Conservation (phyloP, 768 basidiomycete genomes). For the Boletus pseudopeckii region DNA sequence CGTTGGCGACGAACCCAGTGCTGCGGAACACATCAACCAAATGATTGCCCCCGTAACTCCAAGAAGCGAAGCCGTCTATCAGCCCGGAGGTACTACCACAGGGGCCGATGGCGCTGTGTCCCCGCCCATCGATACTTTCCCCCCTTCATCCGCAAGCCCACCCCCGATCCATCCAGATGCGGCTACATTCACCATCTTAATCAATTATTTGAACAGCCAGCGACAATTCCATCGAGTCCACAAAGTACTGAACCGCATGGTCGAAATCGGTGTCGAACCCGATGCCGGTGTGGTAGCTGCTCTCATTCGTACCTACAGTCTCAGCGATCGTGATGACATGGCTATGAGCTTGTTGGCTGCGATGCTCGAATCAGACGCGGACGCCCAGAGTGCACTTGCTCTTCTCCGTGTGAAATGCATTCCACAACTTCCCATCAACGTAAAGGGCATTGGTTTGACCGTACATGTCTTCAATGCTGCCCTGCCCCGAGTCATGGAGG, state of each 20-base stretch:
- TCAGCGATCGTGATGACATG: slow-evolving; percentile 41
- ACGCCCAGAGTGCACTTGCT: slow-evolving; percentile 20
- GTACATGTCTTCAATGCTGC: slow-evolving; percentile 60
- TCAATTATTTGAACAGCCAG: slow-evolving; percentile 49
- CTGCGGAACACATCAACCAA: slow-evolving; percentile 45
- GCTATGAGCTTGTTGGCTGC: slow-evolving; percentile 52
- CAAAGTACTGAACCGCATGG: slow-evolving; percentile 47
- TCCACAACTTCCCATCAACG: slow-evolving; percentile 20
- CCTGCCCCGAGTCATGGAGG: slow-evolving; percentile 46
- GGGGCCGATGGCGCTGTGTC: slow-evolving; percentile 27
- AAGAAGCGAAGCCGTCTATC: slow-evolving; percentile 21
- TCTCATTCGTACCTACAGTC: slow-evolving; percentile 55
- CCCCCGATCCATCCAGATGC: slow-evolving; percentile 43
- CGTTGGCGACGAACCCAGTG: slow-evolving; percentile 45
- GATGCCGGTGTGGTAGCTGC: slow-evolving; percentile 49
- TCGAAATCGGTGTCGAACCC: slow-evolving; percentile 38
- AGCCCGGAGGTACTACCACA: slow-evolving; percentile 26
- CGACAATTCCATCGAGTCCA: slow-evolving; percentile 45
- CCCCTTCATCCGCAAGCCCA: slow-evolving; percentile 1
- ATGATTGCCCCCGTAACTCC: slow-evolving; percentile 45
- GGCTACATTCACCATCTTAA: slow-evolving; percentile 60
- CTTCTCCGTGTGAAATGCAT: slow-evolving; percentile 20
- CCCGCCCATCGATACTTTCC: background rate
- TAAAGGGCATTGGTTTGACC: slow-evolving; percentile 35
- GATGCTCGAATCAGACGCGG: slow-evolving; percentile 38